A percentile compares a stretch with the other conserved stretches of the same genome.
Evolutionary conservation across 805 yeast genomes (phyloP).

Genomic region (Yarrowia sp.): DNA sequence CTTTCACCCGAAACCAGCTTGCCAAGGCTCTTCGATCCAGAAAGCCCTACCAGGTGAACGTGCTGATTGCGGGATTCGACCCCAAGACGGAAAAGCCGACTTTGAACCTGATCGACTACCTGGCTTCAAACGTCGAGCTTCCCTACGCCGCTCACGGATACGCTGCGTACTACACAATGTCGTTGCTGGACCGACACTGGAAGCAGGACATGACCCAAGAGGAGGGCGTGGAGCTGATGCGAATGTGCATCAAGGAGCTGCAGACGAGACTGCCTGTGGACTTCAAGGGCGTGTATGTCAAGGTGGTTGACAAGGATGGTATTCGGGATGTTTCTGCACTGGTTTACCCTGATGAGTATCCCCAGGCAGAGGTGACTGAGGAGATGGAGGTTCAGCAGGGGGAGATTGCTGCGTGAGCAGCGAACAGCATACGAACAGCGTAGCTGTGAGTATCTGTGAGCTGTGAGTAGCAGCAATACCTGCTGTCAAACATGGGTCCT

Average conservation of each 20-base stretch:
- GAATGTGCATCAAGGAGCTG: constrained; percentile 73
- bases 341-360: constrained; percentile 20
- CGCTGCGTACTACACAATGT: constrained; percentile 92
- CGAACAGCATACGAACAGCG: no score
- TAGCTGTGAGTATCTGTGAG: no score
- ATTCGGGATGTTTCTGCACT: constrained; percentile 34
- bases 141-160: constrained; percentile 99
- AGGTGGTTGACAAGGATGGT: constrained; percentile 64
- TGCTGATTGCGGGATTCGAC: constrained; percentile 84
- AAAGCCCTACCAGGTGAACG: constrained; percentile 92
- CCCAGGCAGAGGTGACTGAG: not conserved
- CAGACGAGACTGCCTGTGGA: constrained; percentile 86
- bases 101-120: constrained; percentile 86
- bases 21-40: constrained; percentile 88
- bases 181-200: constrained; percentile 88
- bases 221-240: constrained; percentile 74
- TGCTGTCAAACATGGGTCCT: no score
- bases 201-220: constrained; percentile 68
- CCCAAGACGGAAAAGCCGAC: constrained; percentile 55
- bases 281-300: constrained; percentile 78
- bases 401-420: not conserved
- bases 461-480: no score
- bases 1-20: constrained; percentile 81
- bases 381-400: constrained; percentile 22
- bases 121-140: constrained; percentile 85